Conservation (phyloP, 2,329 filamentous ascomycete genomes). For the Hymenoscyphus linearis region DNA sequence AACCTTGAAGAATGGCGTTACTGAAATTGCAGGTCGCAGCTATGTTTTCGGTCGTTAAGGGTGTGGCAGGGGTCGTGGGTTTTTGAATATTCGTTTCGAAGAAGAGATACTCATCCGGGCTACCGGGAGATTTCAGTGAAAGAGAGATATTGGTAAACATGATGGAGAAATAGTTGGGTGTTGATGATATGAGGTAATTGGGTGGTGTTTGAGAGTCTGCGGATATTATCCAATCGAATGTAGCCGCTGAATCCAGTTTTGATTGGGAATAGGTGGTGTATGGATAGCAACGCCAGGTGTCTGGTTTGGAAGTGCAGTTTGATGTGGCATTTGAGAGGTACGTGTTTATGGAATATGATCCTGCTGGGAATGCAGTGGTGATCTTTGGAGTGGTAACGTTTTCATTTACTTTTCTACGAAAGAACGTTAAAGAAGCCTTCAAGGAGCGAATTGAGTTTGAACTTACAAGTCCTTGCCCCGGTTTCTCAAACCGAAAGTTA, state of each 20-base stretch:
- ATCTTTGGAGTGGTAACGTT: neutral
- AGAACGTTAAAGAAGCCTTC: conserved; percentile 2
- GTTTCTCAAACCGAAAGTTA: conserved; percentile 29
- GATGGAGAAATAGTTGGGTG: conserved; percentile 50
- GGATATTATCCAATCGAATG: conserved; percentile 58
- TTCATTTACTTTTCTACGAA: neutral
- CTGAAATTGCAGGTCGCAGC: conserved; percentile 54
- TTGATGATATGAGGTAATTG: conserved; percentile 50
- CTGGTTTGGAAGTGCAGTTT: conserved; percentile 51
- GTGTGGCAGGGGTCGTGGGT: conserved; percentile 43
- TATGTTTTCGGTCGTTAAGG: conserved; percentile 39
- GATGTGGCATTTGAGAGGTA: conserved; percentile 48
- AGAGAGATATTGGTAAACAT: conserved; percentile 49
- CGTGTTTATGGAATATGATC: conserved; percentile 56
- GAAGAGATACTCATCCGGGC: conserved; percentile 48
- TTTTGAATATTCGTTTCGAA: conserved; percentile 52
- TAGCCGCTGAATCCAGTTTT: conserved; percentile 39
- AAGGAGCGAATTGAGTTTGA: neutral
- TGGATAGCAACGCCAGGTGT: conserved; percentile 43
- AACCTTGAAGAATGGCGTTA: conserved; percentile 49
- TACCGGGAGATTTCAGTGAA: conserved; percentile 42
- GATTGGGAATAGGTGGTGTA: conserved; percentile 40
- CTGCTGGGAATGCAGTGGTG: conserved; percentile 48
- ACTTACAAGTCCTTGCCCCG: conserved; percentile 17
- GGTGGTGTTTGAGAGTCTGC: conserved; percentile 33